Evolutionary conservation across 352 stramenopile species (phyloP).

Genomic region (Elongisporangium anandrum): DNA sequence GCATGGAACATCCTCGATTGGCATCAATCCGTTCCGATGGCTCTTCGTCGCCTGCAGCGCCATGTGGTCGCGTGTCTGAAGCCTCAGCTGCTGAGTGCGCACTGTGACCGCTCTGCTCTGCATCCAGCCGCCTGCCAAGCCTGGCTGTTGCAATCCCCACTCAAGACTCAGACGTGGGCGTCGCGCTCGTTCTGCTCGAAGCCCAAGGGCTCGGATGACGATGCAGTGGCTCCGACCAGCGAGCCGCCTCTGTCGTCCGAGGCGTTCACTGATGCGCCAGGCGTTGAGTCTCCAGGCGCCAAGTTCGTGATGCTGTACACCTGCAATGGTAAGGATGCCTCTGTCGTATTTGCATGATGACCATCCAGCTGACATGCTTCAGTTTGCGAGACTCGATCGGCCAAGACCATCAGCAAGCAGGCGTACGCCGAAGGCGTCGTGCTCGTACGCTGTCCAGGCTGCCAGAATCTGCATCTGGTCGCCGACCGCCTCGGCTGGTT

Average conservation of each 20-base stretch:
- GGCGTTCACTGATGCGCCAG: conserved; percentile 33
- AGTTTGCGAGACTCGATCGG: conserved; percentile 96
- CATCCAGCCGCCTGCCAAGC: background rate
- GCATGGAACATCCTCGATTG: background rate
- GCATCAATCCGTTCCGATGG: background rate
- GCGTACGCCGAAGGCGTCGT: conserved; percentile 98
- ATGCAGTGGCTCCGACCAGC: background rate
- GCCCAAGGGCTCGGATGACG: background rate
- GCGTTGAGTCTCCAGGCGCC: conserved; percentile 78
- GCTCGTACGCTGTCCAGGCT: conserved; percentile 95
- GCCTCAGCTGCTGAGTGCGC: background rate
- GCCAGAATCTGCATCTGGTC: conserved; percentile 98
- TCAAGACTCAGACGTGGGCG: background rate
- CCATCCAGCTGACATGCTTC: conserved; percentile 3
- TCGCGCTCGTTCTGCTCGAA: background rate
- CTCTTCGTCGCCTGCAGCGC: background rate
- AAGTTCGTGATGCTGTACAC: conserved; percentile 99
- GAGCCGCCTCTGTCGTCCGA: background rate
- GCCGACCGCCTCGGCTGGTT: conserved; percentile 94
- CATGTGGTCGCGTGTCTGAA: background rate
- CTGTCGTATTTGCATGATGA: background rate
- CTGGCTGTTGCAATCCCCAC: background rate
- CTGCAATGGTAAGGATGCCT: conserved; percentile 66
- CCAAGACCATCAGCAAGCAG: conserved; percentile 97
- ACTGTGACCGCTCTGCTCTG: background rate